Conservation (phyloP, 169 alveolate species). For the Cyclospora cayetanensis region DNA sequence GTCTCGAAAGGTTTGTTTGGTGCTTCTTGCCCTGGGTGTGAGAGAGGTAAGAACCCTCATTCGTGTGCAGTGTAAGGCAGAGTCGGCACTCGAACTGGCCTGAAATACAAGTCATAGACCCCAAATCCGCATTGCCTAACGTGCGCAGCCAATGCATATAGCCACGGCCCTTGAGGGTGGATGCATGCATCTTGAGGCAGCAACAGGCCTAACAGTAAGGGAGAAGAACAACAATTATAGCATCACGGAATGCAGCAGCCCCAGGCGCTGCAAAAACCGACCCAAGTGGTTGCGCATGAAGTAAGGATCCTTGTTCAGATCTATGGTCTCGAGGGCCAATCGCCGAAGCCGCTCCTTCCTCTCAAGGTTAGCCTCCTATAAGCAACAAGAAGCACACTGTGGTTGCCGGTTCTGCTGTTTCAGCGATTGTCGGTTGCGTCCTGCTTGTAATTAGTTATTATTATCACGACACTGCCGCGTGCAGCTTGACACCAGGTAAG, state of each 20-base stretch:
- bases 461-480: background rate
- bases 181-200: background rate
- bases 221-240: no score
- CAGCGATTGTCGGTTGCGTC: background rate
- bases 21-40: conserved; percentile 96
- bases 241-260: background rate
- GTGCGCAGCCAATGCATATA: background rate
- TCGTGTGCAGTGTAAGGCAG: conserved; percentile 98
- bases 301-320: conserved; percentile 97
- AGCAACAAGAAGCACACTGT: background rate
- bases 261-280: background rate
- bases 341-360: conserved; percentile 96
- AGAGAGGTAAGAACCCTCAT: conserved; percentile 97
- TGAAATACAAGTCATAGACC: background rate
- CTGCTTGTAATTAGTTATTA: no score
- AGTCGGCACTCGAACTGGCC: conserved; percentile 90
- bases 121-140: background rate
- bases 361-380: conserved; percentile 91
- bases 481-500: background rate
- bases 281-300: conserved; percentile 97
- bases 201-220: background rate
- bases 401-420: background rate
- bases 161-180: background rate
- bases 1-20: conserved; percentile 93
- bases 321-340: conserved; percentile 96